Conservation (phyloP, 495 filamentous ascomycete species). For the Polyplosphaeria fusca region DNA sequence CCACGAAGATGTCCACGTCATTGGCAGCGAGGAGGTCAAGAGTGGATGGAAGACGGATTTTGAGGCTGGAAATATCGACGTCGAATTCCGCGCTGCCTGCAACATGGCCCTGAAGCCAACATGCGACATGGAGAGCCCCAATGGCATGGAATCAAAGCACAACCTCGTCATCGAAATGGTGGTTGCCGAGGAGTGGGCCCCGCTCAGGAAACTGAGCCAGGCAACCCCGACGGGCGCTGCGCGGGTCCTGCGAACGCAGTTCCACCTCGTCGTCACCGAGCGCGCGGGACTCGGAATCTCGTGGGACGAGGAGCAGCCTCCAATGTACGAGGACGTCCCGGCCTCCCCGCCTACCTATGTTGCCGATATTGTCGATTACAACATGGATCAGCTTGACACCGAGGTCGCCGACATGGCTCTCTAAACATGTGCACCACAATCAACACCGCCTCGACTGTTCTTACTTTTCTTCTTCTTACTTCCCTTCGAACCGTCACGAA, state of each 20-base stretch:
- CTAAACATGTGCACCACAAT: neutral
- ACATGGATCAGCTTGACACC: slow-evolving; percentile 12
- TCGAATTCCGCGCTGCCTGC: slow-evolving; percentile 75
- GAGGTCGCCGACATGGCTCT: neutral
- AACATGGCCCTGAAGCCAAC: slow-evolving; percentile 58
- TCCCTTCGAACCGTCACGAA: slow-evolving; percentile 4
- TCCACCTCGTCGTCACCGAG: slow-evolving; percentile 75
- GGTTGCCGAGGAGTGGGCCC: slow-evolving; percentile 84
- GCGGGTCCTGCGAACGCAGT: slow-evolving; percentile 90
- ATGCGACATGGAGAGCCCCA: slow-evolving; percentile 77
- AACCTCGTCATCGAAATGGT: slow-evolving; percentile 89
- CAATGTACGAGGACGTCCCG: slow-evolving; percentile 91
- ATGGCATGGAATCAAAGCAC: slow-evolving; percentile 76
- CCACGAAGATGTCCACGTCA: slow-evolving; percentile 71
- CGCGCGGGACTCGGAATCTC: slow-evolving; percentile 83
- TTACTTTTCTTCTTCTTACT: too few species aligned
- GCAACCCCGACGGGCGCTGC: slow-evolving; percentile 86
- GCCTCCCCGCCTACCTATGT: slow-evolving; percentile 78
- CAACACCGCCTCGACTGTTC: neutral
- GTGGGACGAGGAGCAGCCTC: slow-evolving; percentile 96
- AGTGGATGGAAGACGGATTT: slow-evolving; percentile 96
- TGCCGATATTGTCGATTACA: slow-evolving; percentile 38
- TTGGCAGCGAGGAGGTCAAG: slow-evolving; percentile 73
- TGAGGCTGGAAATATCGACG: slow-evolving; percentile 56
- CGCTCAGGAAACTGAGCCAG: slow-evolving; percentile 63